Evolutionary conservation across 371 early-diverging fungal species (phyloP).

Genomic region (Sporodiniella umbellata): DNA sequence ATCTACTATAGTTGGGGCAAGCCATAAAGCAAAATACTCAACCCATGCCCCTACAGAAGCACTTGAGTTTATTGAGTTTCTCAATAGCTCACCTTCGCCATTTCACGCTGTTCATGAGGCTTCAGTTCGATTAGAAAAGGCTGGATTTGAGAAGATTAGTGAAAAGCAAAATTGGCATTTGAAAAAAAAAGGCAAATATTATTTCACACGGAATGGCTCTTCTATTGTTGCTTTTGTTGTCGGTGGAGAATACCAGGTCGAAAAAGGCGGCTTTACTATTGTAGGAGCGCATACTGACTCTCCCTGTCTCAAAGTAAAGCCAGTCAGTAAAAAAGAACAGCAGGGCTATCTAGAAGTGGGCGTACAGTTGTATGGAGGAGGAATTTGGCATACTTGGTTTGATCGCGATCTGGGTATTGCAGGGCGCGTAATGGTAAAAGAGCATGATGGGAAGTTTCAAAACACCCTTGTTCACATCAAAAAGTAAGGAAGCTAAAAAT

Average conservation of each 20-base stretch:
- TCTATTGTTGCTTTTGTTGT: slow-evolving; percentile 90
- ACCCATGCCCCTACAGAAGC: slow-evolving; percentile 17
- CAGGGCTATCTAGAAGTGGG: slow-evolving; percentile 85
- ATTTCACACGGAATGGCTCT: slow-evolving; percentile 86
- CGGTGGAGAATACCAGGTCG: slow-evolving; percentile 75
- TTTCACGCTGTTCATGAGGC: slow-evolving; percentile 86
- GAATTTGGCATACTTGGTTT: slow-evolving; percentile 93
- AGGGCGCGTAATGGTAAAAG: slow-evolving; percentile 85
- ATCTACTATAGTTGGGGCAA: slow-evolving; percentile 6
- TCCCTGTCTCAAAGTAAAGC: slow-evolving; percentile 93
- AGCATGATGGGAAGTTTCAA: slow-evolving; percentile 60
- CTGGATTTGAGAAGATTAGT: slow-evolving; percentile 79
- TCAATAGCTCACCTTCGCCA: slow-evolving; percentile 86
- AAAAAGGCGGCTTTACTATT: slow-evolving; percentile 74
- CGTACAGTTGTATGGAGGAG: slow-evolving; percentile 86
- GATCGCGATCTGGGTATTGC: slow-evolving; percentile 94
- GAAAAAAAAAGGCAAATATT: slow-evolving; percentile 80
- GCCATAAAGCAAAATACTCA: slow-evolving; percentile 12
- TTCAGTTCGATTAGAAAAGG: slow-evolving; percentile 53
- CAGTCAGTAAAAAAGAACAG: slow-evolving; percentile 77
- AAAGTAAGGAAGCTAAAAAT: neutral
- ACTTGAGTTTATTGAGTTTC: slow-evolving; percentile 73
- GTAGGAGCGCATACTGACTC: slow-evolving; percentile 96
- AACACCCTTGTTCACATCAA: slow-evolving; percentile 71
- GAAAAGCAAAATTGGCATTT: slow-evolving; percentile 81